These are phyloP conservation scores for Jaltomata sinuosa DNA, from an alignment of 257 asterid genomes.

Conservation along the genomic window DNA sequence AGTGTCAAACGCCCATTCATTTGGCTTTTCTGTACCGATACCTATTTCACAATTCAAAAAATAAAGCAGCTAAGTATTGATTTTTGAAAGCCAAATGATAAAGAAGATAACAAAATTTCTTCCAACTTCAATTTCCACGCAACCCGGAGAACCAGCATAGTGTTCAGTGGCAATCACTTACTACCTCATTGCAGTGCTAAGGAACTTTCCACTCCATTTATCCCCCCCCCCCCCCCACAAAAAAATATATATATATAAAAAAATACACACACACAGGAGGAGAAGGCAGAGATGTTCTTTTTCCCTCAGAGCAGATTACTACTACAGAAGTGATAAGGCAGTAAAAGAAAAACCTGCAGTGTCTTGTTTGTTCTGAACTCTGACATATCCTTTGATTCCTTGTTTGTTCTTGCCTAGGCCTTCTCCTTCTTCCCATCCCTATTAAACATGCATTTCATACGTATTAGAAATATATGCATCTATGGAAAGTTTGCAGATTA, in stretches of 20 bases:
- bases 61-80: background rate
- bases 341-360: conserved; percentile 39
- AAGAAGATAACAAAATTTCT: background rate
- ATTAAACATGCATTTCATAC: background rate
- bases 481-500: background rate
- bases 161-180: background rate
- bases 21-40: conserved; percentile 72
- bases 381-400: conserved; percentile 89
- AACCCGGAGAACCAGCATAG: conserved; percentile 31
- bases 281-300: background rate
- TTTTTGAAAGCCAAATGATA: background rate
- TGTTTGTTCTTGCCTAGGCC: conserved; percentile 95
- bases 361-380: conserved; percentile 88
- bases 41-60: conserved; percentile 32
- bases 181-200: background rate
- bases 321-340: background rate
- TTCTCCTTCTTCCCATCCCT: conserved; percentile 99
- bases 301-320: background rate
- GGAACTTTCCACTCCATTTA: background rate
- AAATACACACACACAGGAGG: background rate
- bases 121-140: conserved; percentile 1
- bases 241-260: too few species aligned
- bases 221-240: background rate
- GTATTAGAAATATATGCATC: background rate
- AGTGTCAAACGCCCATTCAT: conserved; percentile 95